These are phyloP conservation scores for Chlorella sp. DNA, from an alignment of 139 green algal species.

Conservation along the genomic window DNA sequence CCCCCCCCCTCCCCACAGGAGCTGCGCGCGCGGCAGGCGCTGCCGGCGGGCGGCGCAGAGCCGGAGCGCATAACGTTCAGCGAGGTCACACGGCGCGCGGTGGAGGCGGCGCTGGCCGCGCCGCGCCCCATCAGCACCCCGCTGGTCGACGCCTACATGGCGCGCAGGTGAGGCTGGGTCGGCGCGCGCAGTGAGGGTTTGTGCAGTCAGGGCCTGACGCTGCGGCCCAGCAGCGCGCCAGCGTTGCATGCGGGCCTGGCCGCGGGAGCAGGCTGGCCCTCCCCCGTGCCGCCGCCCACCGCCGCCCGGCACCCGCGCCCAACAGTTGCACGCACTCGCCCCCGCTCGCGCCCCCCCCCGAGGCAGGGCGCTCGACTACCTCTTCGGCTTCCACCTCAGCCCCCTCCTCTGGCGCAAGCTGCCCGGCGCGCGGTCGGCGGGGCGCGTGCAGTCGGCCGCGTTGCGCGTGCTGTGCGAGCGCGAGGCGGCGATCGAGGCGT, in stretches of 20 bases:
- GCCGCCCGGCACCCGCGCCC: too few species aligned
- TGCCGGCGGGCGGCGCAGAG: neutral
- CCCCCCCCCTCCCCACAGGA: too few species aligned
- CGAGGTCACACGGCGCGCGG: slow-evolving; percentile 78
- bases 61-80: slow-evolving; percentile 82
- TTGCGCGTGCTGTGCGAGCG: slow-evolving; percentile 85
- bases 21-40: too few species aligned
- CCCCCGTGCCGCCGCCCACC: too few species aligned
- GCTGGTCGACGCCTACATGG: slow-evolving; percentile 93
- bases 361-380: slow-evolving; percentile 85
- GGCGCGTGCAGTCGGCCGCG: slow-evolving; percentile 87
- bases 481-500: slow-evolving; percentile 73
- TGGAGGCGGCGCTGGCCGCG: slow-evolving; percentile 66
- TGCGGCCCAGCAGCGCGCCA: too few species aligned
- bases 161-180: slow-evolving; percentile 49
- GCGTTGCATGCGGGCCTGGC: too few species aligned
- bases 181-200: too few species aligned
- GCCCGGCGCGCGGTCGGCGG: slow-evolving; percentile 68
- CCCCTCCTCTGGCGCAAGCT: slow-evolving; percentile 94
- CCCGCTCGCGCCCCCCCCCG: too few species aligned
- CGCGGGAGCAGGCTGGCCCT: too few species aligned
- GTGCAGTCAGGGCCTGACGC: too few species aligned
- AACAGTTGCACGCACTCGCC: too few species aligned
- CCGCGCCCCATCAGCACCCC: slow-evolving; percentile 59
- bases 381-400: slow-evolving; percentile 90